These are phyloP conservation scores for Mycena rosella DNA, from an alignment of 768 basidiomycete species.

Conservation along the genomic window DNA sequence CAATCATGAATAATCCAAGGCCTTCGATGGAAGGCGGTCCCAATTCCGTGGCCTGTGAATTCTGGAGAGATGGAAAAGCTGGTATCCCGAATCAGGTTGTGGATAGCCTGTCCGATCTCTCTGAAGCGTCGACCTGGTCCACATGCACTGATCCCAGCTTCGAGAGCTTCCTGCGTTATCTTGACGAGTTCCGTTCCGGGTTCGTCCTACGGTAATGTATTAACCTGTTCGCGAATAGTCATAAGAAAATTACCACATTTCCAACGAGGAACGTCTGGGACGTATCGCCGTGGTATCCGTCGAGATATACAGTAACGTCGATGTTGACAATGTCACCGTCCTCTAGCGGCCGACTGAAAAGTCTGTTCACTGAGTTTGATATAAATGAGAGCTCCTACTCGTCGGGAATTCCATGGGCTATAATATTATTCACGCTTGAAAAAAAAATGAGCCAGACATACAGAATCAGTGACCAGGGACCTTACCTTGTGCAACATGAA, in stretches of 20 bases:
- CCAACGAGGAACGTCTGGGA: constrained; percentile 88
- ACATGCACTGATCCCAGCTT: constrained; percentile 79
- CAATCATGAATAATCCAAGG: constrained; percentile 89
- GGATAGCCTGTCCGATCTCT: constrained; percentile 79
- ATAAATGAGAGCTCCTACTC: constrained; percentile 62
- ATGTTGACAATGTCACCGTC: constrained; percentile 91
- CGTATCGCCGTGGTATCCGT: constrained; percentile 92
- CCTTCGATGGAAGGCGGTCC: constrained; percentile 79
- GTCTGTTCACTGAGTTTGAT: constrained; percentile 10
- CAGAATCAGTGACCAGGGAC: neutral
- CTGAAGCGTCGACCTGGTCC: constrained; percentile 78
- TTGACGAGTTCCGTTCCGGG: constrained; percentile 74
- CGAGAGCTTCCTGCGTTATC: constrained; percentile 73
- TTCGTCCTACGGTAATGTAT: constrained; percentile 64
- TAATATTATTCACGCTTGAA: constrained; percentile 86
- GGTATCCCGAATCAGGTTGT: constrained; percentile 56
- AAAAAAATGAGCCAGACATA: constrained; percentile 59
- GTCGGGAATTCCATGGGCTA: constrained; percentile 93
- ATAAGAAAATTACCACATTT: constrained; percentile 65
- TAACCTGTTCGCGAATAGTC: neutral
- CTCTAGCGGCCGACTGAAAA: constrained; percentile 77
- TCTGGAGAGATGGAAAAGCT: constrained; percentile 75
- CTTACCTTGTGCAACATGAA: constrained; percentile 79
- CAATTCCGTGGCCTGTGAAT: constrained; percentile 92
- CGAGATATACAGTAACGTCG: constrained; percentile 87